Evolutionary conservation across 208 protist genomes (phyloP), one percentile per base, ranked within the genome.

Genomic region (Trypanosoma mega): DNA sequence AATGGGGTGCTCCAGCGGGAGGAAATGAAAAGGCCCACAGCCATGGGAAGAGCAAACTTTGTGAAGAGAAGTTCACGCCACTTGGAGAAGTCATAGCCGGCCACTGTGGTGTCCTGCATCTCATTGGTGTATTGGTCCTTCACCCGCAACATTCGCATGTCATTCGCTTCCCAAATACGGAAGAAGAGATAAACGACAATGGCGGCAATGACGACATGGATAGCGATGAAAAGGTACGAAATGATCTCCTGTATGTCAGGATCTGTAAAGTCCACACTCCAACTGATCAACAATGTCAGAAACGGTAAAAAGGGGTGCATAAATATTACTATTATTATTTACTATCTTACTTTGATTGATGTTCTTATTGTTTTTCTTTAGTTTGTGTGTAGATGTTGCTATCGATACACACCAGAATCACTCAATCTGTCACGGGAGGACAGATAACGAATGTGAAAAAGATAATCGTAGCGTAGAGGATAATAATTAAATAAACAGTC

Each of bases 221-320:
- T 74, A 9, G 61, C 51, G 34, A 72, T 30, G 68, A 93, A 96
- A 56, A 78, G 12, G 29, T 75, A 70, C 24, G 53, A 56, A 37
- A 93, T 80, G 39, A 70, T 45, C 18, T 49, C 23, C 63, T 90
- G 78, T 27, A 81, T 61, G 8, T 67, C 64, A 1, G 90, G 87
- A 68, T 94, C 85, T 20, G 74, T 90, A 55, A 54, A 75, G 75
- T 96, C 90, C 26, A 96, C 66, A 50, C 83, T 91, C 83, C 88
- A 92, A 71, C 67, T 80, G 26, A 91, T 23, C 30, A 95, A 41
- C 33, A 95, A 52, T n/a, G 85, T 77, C 4, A 76, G 75, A 45
- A 90, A 50, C 8, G 75, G 69, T 1, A 87, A n/a, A 37, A 95
- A 34, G 50, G 80, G 36, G 62, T 95, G 92, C 85, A 94, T 92